Evolutionary conservation across 768 basidiomycete genomes (phyloP), one percentile per base, ranked within the genome.

Genomic region (Hypsizygus marmoreus): DNA sequence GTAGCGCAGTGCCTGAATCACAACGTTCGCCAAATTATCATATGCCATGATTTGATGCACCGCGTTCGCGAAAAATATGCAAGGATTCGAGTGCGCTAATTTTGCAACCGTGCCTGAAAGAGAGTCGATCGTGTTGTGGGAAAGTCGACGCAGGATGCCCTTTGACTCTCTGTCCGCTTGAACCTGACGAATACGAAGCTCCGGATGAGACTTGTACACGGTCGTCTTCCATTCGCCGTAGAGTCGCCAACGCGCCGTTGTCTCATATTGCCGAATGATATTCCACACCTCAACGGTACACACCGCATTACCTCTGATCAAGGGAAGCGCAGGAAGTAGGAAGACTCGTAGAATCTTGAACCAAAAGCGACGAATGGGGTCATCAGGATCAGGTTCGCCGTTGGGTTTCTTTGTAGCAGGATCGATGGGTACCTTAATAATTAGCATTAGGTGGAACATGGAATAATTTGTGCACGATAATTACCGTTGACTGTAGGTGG

Each of bases 1-100:
- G 67, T 90, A 95, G 61, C 89, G 75, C 55, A 93, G 74, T 13
- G 88, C 88, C 55, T 93, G 92, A 19, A 98, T 88, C 32, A 97
- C 88, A 16, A 94, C 91, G 31, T 77, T 79, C 8, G 91, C 91
- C 42, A 97, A 68, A 65, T 98, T 99, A 61, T 95, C 91, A 59
- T 99, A 99, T 11, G 91, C 86, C 86, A 93, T 92, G 47, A 97
- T 88, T 66, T 98, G 97, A 54, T 86, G 85, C 36, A 99, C 84
- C 0, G 89, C 91, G 50, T 90, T 88, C 17, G 79, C 62, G 72
- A 97, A 98, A 56, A 98, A 82, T 39, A 95, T 85, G 55, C 84
- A 87, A 4, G 97, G 97, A 60, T 98, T 97, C 13, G 90, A 88
- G 64, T 98, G 94, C 11, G 91, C 91, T 43, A 95, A 70, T 67